Conservation (phyloP, 2,329 filamentous ascomycete species). For the Ceratocystis ficicola region DNA sequence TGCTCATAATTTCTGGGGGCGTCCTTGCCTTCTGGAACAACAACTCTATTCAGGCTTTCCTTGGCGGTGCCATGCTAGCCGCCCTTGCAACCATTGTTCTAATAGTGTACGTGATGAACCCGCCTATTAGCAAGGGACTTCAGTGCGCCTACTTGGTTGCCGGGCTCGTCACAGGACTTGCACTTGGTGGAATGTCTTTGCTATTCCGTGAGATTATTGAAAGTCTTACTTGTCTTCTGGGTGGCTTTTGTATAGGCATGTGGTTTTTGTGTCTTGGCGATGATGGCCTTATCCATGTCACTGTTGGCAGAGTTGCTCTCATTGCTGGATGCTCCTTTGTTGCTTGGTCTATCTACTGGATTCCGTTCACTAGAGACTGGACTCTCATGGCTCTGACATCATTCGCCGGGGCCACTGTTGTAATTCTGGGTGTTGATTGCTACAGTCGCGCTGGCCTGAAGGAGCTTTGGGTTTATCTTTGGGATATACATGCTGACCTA, state of each 20-base stretch:
- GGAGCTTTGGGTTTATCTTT: constrained; percentile 92
- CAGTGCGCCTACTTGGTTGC: constrained; percentile 84
- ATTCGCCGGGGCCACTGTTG: constrained; percentile 67
- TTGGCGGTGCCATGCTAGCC: constrained; percentile 63
- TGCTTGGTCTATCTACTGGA: constrained; percentile 65
- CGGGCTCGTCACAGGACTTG: constrained; percentile 55
- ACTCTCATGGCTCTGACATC: constrained; percentile 64
- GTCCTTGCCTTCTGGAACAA: constrained; percentile 66
- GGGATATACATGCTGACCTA: constrained; percentile 64
- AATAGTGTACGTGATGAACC: constrained; percentile 77
- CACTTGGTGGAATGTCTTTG: constrained; percentile 61
- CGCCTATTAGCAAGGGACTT: constrained; percentile 59
- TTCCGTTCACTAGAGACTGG: constrained; percentile 63
- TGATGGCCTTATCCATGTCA: constrained; percentile 58
- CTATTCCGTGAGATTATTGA: constrained; percentile 77
- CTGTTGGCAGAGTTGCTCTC: constrained; percentile 56
- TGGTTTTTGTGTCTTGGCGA: constrained; percentile 72
- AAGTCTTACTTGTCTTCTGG: constrained; percentile 69
- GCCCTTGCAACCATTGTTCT: constrained; percentile 66
- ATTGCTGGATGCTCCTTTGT: constrained; percentile 59
- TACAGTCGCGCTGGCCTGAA: constrained; percentile 83
- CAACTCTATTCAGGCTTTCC: constrained; percentile 63
- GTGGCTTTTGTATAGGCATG: constrained; percentile 77
- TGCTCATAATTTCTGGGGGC: constrained; percentile 62
- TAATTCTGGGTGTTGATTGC: constrained; percentile 78